These are phyloP conservation scores for Penicillium ochrochloron DNA, from an alignment of 495 filamentous ascomycete species.

Conservation along the genomic window DNA sequence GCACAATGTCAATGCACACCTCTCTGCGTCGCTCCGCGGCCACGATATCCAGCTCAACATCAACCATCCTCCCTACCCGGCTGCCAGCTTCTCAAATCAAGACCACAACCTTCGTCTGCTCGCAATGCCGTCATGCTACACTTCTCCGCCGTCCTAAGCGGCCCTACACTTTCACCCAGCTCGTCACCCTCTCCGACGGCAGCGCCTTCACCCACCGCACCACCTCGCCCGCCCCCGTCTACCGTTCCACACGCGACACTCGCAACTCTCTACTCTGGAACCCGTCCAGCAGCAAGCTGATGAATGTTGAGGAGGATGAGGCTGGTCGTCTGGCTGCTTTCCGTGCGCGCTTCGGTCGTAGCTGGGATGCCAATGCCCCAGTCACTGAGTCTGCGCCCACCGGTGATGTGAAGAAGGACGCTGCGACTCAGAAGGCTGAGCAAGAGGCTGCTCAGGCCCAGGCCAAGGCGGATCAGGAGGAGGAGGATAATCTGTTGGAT, in stretches of 20 bases:
- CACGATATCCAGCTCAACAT: slow-evolving; percentile 38
- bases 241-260: slow-evolving; percentile 79
- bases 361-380: slow-evolving; percentile 69
- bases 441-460: slow-evolving; percentile 39
- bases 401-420: slow-evolving; percentile 21
- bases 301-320: slow-evolving; percentile 93
- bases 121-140: slow-evolving; percentile 76
- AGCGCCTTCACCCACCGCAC: slow-evolving; percentile 86
- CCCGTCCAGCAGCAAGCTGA: slow-evolving; percentile 72
- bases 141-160: slow-evolving; percentile 85
- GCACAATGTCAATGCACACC: slow-evolving; percentile 44
- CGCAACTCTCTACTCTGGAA: slow-evolving; percentile 92
- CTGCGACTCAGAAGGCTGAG: slow-evolving; percentile 37
- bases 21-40: slow-evolving; percentile 51
- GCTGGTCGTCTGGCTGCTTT: slow-evolving; percentile 88
- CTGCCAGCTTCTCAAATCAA: slow-evolving; percentile 31
- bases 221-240: slow-evolving; percentile 78
- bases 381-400: slow-evolving; percentile 24
- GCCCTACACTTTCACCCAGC: slow-evolving; percentile 95
- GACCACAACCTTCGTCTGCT: slow-evolving; percentile 49
- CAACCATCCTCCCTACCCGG: slow-evolving; percentile 31
- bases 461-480: slow-evolving; percentile 43
- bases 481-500: slow-evolving; percentile 67
- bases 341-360: slow-evolving; percentile 78
- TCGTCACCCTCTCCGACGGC: slow-evolving; percentile 93